Evolutionary conservation across 2,329 filamentous ascomycete species (phyloP), one percentile per base, ranked within the genome.

Genomic region (Fusarium anthophilum): DNA sequence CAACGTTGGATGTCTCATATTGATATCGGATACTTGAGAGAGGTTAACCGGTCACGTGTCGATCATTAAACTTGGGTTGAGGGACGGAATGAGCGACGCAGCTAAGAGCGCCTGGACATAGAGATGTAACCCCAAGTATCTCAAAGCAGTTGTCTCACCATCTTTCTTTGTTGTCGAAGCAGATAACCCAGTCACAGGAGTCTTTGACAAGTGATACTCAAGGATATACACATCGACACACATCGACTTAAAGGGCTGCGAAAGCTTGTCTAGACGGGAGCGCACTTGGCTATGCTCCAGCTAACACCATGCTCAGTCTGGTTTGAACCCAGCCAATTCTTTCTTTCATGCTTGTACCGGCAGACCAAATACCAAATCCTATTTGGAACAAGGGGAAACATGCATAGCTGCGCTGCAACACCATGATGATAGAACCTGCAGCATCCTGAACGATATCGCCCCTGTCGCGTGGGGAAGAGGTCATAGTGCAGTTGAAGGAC

Each of bases 11-110:
- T 59, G 20, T 39, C 61, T 24, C 53, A 47, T 38, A 47, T 22
- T 28, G 38, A 41, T 41, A 47, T 32, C 43, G 30, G 60, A 26
- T n/a, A 32, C 24, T 55, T 15, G n/a, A n/a, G 7, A 32, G 15
- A 47, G 51, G 24, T 37, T 53, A n/a, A 55, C 57, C 70, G 54
- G 66, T 73, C 71, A 74, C 70, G 71, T 73, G 71, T 35, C 11
- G 18, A 41, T 59, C n/a, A 17, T 35, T n/a, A 15, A 38, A n/a
- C 18, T 22, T 48, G 51, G 30, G 18, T 28, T 58, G 35, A 56
- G 43, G 35, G 43, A 37, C 67, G 71, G 71, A 61, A 58, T 63
- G 38, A 37, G 67, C 72, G 68, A 74, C 26, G 55, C 43, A 69
- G 63, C 67, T 58, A 73, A 72, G 66, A 65, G 14, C n/a, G 28